Base-by-base conservation (phyloP, 495 filamentous ascomycete species). In the Penicillium macrosclerotiorum region DNA sequence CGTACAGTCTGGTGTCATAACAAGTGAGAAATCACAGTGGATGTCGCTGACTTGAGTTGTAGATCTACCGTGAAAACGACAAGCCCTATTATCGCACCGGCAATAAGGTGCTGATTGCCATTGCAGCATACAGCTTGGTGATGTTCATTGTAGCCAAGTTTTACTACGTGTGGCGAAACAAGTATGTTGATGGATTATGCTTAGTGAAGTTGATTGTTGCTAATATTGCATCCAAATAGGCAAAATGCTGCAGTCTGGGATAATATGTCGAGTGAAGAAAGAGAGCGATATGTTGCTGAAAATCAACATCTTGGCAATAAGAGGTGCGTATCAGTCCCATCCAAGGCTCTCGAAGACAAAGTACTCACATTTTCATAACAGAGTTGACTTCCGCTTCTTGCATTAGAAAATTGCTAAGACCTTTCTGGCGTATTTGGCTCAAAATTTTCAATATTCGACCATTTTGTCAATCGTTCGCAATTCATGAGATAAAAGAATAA, bases 291-390 rank as follows among this genome's bases (percentile, higher is more conserved):
- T 55, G 63, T 91, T 9, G 67, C 64, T 4, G 81, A 81, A 3
- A 87, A 85, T 18, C 76, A 58, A 8, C 80, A 88, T 52, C 72
- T 75, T 47, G 86, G 88, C 19, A 89, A 85, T 52, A 90, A 89
- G 66, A 73, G 87, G 71, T 75, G 58, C 36, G 51, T 52, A 25
- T 12, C 16, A 3, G 13, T 25, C 1, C 17, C 13, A 3, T 23
- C 4, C 13, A 13, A 2, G 13, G 1, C 4, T 24, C 17, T 5
- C 20, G 4, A 16, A 30, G 25, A 33, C 13, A 14, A 27, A 37
- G 43, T 14, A 40, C 49, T 59, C 1, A 47, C 30, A 29, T 18
- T 8, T 13, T 16, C 11, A 22, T 9, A 18, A 14, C 39, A 78
- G 75, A 51, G 62, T 79, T 22, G 77, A 80, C 49, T 80, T 80